Base-by-base conservation (phyloP, 2,329 filamentous ascomycete genomes). In the Moelleriella libera region DNA sequence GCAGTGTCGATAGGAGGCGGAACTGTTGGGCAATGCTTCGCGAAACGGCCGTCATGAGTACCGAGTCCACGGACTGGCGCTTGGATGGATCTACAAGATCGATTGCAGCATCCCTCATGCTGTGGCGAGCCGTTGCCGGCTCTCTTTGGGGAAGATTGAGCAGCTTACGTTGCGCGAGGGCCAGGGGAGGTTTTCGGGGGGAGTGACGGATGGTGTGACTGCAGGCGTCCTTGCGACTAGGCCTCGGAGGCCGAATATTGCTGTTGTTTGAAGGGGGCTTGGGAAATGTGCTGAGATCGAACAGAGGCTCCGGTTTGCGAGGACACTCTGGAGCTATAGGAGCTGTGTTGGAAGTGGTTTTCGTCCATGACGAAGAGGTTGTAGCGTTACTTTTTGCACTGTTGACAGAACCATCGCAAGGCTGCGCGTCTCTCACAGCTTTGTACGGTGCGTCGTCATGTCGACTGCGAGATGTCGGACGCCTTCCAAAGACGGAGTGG, bases 1-100 rank as follows among this genome's bases (percentile, higher is more conserved):
- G 28, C 37, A 31, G 34, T 14, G 67, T 47, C 4, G 62, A 64
- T 41, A 68, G 62, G 31, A 73, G 50, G 1, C 64, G 67, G 43
- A 66, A 53, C 47, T 74, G 71, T 48, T 74, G 70, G 5, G 61
- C 63, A 32, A 74, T 58, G 41, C 63, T 68, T 46, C 69, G 65
- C 21, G 66, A 65, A 41, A 73, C 67, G 5, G 70, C 66, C 48
- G 70, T 66, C 50, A 69, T 66, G 11, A 68, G 62, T 8, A 61
- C 58, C 12, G 65, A 60, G 47, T 72, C 68, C 28, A 62, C 45
- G 51, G 62, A 53, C 55, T 52, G 31, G 28, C 59, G 58, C 41
- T 62, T 64, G 12, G 61, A 55, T 6, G 51, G 54, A 12, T 50
- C 51, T 30, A 50, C 29, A 30, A 47, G 28, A 12, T 52, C 51